A percentile compares a stretch with the other conserved stretches of the same genome.
phyloP scores from a whole-genome alignment of 2,329 filamentous ascomycete genomes.

The Monosporascus sp. region DNA sequence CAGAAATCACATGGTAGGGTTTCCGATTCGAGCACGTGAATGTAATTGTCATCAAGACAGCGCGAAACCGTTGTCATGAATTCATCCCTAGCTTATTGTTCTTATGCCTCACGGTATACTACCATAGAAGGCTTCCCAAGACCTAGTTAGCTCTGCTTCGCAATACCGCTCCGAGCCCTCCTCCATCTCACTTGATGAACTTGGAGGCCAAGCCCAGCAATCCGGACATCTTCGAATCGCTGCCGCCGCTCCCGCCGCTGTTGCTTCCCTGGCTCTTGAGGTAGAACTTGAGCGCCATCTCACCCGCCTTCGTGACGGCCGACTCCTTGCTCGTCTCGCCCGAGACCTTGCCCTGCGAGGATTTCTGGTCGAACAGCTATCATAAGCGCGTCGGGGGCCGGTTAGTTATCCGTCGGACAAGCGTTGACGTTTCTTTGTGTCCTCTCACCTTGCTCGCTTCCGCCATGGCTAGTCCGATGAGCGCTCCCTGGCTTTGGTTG shows the following conservation, averaged over 20 bases:
- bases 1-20: no score
- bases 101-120: neutral
- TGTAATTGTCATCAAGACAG: no score
- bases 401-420: no score
- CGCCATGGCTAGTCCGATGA: slow-evolving; percentile 81
- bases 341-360: slow-evolving; percentile 46
- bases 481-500: slow-evolving; percentile 64
- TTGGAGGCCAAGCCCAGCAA: slow-evolving; percentile 27
- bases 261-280: slow-evolving; percentile 66
- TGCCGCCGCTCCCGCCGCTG: slow-evolving; percentile 36
- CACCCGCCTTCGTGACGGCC: slow-evolving; percentile 70
- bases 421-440: neutral
- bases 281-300: slow-evolving; percentile 89
- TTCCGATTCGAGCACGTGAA: no score
- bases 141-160: neutral
- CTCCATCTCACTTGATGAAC: slow-evolving; percentile 19
- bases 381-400: neutral
- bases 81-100: neutral
- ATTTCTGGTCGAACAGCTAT: slow-evolving; percentile 56
- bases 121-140: neutral
- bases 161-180: neutral
- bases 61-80: neutral
- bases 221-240: slow-evolving; percentile 15
- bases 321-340: slow-evolving; percentile 70
- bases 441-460: slow-evolving; percentile 69